Percentiles rank a stretch among this genome's conserved stretches.
phyloP scores from a whole-genome alignment of 2,329 filamentous ascomycete species.

The Sclerotinia spermophila region DNA sequence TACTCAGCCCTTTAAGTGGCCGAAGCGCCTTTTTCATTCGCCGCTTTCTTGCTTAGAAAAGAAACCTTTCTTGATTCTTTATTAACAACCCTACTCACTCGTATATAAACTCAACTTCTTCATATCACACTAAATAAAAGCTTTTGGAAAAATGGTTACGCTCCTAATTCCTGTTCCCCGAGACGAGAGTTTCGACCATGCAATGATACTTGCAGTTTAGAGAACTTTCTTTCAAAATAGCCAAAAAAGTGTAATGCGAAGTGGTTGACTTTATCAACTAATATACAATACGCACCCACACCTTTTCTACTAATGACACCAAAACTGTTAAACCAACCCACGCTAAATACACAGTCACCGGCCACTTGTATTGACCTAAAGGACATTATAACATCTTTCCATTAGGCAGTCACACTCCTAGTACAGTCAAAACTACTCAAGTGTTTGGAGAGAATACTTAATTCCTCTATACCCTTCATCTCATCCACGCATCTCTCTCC shows the following conservation, averaged over 20 bases:
- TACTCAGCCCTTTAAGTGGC: constrained; percentile 18
- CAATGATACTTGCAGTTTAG: neutral
- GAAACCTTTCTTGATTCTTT: neutral
- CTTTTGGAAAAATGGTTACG: neutral
- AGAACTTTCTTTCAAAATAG: neutral
- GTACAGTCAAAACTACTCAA: constrained; percentile 7
- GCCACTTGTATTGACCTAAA: constrained; percentile 11
- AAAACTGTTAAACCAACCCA: neutral
- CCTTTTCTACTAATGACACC: constrained; percentile 6
- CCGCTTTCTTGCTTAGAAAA: neutral
- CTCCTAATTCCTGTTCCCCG: neutral
- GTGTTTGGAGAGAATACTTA: constrained; percentile 18
- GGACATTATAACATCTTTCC: constrained; percentile 1
- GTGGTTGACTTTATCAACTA: neutral
- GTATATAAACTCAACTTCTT: neutral
- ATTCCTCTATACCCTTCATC: constrained; percentile 13
- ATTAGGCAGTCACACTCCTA: constrained; percentile 17
- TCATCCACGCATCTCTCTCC: neutral
- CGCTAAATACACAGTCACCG: constrained; percentile 10
- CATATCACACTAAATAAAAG: neutral
- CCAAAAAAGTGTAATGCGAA: neutral
- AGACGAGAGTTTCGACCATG: neutral
- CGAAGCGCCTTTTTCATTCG: constrained; percentile 16
- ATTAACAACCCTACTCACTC: neutral
- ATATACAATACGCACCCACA: neutral